Evolutionary conservation across 169 alveolate genomes (phyloP), one percentile per base, ranked within the genome.

Genomic region (Eimeria brunetti): DNA sequence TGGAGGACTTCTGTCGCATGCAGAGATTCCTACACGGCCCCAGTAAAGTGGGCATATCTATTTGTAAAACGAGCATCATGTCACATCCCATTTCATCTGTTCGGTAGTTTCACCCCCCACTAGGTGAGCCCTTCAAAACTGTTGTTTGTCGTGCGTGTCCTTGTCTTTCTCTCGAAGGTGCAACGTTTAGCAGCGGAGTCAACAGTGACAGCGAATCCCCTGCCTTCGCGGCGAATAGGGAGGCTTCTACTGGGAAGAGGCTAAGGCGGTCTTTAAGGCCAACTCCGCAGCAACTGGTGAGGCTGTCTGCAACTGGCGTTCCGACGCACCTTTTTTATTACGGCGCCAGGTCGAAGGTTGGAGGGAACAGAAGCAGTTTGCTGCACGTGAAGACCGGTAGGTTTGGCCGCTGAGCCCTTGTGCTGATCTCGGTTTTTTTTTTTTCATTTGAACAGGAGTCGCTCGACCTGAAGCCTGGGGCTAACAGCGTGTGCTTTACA

Each of bases 271-370:
- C 99, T n/a, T 94, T 98, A 51, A 95, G 98, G 36, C 99, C 99
- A 20, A 98, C 99, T 11, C 97, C 99, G 22, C 98, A 98, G 71
- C 99, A 98, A 93, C 96, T 98, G 95, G 98, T 97, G 64, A 81
- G 98, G n/a, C 95, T 12, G 8, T 0, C 9, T 33, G 88, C 53
- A 38, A 22, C 62, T 18, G 49, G 58, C 84, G 20, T 46, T 46
- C 67, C 44, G 67, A 24, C 88, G 64, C 88, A 41, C 36, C 0
- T 2, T 33, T 20, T 67, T 33, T 62, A 62, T 6, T 62, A 12
- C 73, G 27, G 73, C 73, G 38, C 41, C 73, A 62, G 41, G 38
- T 6, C 38, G 7, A 62, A 36, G 4, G 73, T n/a, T 62, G 73
- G 41, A 27, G 73, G 18, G 27, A 67, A 67, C 46, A 67, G 78